Conservation (phyloP, 345 rosid species). For the Hirschfeldia incana region DNA sequence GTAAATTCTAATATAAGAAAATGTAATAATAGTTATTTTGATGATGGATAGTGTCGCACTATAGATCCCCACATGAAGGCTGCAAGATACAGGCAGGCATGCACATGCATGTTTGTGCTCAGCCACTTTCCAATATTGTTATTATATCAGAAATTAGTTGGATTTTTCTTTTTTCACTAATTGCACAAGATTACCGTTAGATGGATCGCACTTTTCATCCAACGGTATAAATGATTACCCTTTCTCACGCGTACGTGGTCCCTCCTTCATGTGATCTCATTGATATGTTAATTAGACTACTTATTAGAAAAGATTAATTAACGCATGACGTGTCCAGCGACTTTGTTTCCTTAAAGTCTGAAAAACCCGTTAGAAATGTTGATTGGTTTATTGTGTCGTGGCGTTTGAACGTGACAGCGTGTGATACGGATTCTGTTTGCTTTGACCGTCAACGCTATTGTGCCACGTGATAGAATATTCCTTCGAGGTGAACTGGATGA, state of each 20-base stretch:
- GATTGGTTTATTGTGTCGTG: slow-evolving; percentile 29
- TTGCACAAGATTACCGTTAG: slow-evolving; percentile 25
- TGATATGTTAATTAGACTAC: background rate
- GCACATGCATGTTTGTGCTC: slow-evolving; percentile 40
- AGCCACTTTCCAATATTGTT: slow-evolving; percentile 31
- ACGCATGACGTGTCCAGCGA: slow-evolving; percentile 40
- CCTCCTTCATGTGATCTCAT: slow-evolving; percentile 36
- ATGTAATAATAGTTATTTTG: slow-evolving; percentile 7
- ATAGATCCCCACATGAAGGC: slow-evolving; percentile 45
- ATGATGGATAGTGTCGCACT: slow-evolving; percentile 43
- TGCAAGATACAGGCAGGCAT: slow-evolving; percentile 45
- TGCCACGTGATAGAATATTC: slow-evolving; percentile 40
- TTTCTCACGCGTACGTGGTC: slow-evolving; percentile 39
- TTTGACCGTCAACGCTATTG: slow-evolving; percentile 37
- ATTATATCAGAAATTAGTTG: background rate
- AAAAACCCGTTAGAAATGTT: slow-evolving; percentile 27
- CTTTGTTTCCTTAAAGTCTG: slow-evolving; percentile 43
- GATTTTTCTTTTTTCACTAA: background rate
- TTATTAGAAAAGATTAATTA: background rate
- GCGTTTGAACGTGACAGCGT: slow-evolving; percentile 39
- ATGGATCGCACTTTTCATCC: slow-evolving; percentile 19
- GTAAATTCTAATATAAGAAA: too few relatives aligned
- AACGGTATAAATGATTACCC: background rate
- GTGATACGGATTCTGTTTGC: slow-evolving; percentile 35
- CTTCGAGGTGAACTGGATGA: background rate